phyloP scores from a whole-genome alignment of 805 yeast species.

The Zygosaccharomyces kombuchaensis region DNA sequence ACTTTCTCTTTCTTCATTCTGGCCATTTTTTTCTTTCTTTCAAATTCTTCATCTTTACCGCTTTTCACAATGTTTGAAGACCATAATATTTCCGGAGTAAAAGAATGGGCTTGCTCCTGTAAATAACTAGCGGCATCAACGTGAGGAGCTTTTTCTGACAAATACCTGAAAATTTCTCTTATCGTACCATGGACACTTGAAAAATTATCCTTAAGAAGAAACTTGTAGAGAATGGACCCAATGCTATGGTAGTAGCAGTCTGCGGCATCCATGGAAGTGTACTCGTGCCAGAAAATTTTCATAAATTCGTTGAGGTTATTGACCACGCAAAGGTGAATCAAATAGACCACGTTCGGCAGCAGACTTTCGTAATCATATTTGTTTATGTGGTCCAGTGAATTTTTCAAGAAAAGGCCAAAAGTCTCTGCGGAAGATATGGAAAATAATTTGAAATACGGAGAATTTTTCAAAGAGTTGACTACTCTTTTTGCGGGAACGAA shows the following conservation, averaged over 20 bases:
- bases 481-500: constrained; percentile 52
- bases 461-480: constrained; percentile 33
- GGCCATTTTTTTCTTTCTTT: constrained; percentile 63
- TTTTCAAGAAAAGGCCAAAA: constrained; percentile 52
- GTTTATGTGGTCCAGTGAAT: constrained; percentile 40
- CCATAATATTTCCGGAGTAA: constrained; percentile 26
- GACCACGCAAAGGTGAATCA: constrained; percentile 59
- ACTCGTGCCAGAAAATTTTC: constrained; percentile 37
- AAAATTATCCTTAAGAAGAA: constrained; percentile 41
- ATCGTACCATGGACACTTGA: constrained; percentile 48
- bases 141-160: constrained; percentile 30
- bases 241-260: constrained; percentile 38
- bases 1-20: constrained; percentile 64
- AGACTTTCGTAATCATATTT: constrained; percentile 50
- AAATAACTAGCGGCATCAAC: constrained; percentile 33
- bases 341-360: constrained; percentile 55
- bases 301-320: constrained; percentile 39
- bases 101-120: constrained; percentile 37
- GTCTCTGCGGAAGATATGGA: constrained; percentile 49
- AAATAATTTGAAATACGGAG: constrained; percentile 44
- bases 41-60: constrained; percentile 41
- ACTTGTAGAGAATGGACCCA: constrained; percentile 38
- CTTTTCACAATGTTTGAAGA: constrained; percentile 24
- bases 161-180: constrained; percentile 46
- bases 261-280: constrained; percentile 38